Evolutionary conservation across 352 stramenopile genomes (phyloP), one percentile per base, ranked within the genome.

Genomic region (Globisporangium megalacanthum): DNA sequence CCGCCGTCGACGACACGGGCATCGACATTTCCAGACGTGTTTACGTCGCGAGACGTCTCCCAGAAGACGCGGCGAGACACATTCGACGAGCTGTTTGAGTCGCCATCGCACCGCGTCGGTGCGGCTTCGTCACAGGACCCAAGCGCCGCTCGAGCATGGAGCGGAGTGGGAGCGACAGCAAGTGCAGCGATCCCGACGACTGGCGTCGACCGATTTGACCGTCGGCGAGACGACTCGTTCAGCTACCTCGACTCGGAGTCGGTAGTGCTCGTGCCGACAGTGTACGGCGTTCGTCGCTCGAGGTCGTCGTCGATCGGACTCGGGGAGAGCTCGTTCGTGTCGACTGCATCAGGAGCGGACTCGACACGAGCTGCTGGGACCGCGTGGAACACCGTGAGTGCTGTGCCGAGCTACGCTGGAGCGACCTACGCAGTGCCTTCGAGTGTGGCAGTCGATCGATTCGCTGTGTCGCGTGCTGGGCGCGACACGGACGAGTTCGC

Each of bases 51-150:
- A 59, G 37, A n/a, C 29, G 4, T 48, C 14, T 54, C 35, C 19
- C 44, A 60, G 54, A 60, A 60, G 31, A 68, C 75, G 41, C 75
- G 78, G 35, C 73, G 79, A 56, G 78, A 71, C 53, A 92, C 82
- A 14, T 92, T 92, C 60, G 79, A 90, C 61, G 73, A 83, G 52
- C 60, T 92, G 15, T 92, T 92, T 25, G 73, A 79, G 35, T 87
- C 78, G n/a, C 79, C 82, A 13, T 80, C 72, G 54, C 55, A 41
- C 17, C 35, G 56, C 20, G 31, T 25, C 9, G 17, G 22, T 15
- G 19, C 33, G 14, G n/a, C 44, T 14, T 42, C 49, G 35, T 39
- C 10, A 13, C 47, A 15, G 36, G 39, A 15, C 29, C n/a, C 31
- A 20, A 37, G 22, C 41, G 33, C 55, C 14, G 37, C 42, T 3